phyloP scores from a whole-genome alignment of 345 rosid genomes.

The Reutealis trisperma region DNA sequence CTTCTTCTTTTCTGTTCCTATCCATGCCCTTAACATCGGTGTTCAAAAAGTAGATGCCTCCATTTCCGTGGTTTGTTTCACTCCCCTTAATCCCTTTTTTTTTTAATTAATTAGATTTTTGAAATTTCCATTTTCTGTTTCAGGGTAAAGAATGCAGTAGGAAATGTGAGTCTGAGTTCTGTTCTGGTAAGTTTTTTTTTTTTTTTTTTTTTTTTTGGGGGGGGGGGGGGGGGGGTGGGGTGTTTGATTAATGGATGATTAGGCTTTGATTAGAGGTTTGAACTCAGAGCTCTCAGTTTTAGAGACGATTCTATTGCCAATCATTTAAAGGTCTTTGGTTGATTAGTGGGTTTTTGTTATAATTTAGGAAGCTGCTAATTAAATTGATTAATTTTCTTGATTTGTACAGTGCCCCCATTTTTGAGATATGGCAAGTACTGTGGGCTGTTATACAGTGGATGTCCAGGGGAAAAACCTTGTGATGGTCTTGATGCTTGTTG shows the following conservation, averaged over 20 bases:
- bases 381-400: neutral
- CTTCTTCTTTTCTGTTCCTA: slow-evolving; percentile 30
- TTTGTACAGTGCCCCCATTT: slow-evolving; percentile 69
- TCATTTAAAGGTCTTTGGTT: too few species aligned
- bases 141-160: slow-evolving; percentile 83
- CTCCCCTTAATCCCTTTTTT: neutral
- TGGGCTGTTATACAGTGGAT: slow-evolving; percentile 83
- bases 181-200: slow-evolving; percentile 49
- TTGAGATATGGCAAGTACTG: slow-evolving; percentile 93
- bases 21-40: slow-evolving; percentile 66
- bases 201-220: too few species aligned
- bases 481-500: slow-evolving; percentile 95
- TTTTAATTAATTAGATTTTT: neutral
- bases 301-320: too few species aligned
- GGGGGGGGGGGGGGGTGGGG: too few species aligned
- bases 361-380: neutral
- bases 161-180: slow-evolving; percentile 83
- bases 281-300: neutral
- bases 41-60: slow-evolving; percentile 51
- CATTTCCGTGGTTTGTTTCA: slow-evolving; percentile 52
- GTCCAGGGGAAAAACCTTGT: slow-evolving; percentile 90
- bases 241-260: too few species aligned
- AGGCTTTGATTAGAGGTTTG: too few species aligned
- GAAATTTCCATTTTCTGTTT: neutral
- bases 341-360: neutral